Evolutionary conservation across 179 eudicot genomes (phyloP).

Genomic region (Camellia oleifera): DNA sequence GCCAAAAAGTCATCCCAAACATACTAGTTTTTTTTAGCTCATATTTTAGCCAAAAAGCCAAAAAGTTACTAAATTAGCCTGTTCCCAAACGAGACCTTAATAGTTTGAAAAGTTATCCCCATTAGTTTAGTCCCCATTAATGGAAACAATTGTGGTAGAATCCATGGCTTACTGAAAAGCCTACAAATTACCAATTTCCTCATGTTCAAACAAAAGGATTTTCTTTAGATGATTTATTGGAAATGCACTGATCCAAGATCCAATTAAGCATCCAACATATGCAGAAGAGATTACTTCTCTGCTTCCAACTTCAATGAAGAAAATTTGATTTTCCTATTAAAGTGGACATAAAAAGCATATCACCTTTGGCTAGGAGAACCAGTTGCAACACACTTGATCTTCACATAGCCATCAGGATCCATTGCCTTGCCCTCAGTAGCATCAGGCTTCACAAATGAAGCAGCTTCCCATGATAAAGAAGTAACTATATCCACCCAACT

Average conservation of each 20-base stretch:
- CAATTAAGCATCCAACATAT: neutral
- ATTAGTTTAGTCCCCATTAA: too few relatives aligned
- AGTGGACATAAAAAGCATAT: neutral
- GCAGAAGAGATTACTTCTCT: neutral
- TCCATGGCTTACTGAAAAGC: neutral
- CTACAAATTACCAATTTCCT: neutral
- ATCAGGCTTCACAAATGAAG: slow-evolving; percentile 73
- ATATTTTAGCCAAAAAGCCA: too few relatives aligned
- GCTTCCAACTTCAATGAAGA: neutral
- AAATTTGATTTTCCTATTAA: neutral
- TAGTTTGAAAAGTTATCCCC: neutral
- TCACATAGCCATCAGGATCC: slow-evolving; percentile 92
- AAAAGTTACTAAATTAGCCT: too few relatives aligned
- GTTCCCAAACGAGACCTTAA: neutral
- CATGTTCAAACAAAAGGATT: neutral
- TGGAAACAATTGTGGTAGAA: neutral
- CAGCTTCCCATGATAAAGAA: slow-evolving; percentile 85
- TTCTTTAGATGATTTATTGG: slow-evolving; percentile 1
- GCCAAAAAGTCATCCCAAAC: too few relatives aligned
- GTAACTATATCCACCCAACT: slow-evolving; percentile 84
- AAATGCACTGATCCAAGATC: neutral
- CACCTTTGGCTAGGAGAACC: slow-evolving; percentile 77
- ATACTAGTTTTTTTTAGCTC: too few relatives aligned
- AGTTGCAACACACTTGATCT: slow-evolving; percentile 82
- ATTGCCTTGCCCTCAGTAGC: slow-evolving; percentile 63